These are phyloP conservation scores for Pyricularia grisea DNA, from an alignment of 2,329 filamentous ascomycete species.

Conservation along the genomic window DNA sequence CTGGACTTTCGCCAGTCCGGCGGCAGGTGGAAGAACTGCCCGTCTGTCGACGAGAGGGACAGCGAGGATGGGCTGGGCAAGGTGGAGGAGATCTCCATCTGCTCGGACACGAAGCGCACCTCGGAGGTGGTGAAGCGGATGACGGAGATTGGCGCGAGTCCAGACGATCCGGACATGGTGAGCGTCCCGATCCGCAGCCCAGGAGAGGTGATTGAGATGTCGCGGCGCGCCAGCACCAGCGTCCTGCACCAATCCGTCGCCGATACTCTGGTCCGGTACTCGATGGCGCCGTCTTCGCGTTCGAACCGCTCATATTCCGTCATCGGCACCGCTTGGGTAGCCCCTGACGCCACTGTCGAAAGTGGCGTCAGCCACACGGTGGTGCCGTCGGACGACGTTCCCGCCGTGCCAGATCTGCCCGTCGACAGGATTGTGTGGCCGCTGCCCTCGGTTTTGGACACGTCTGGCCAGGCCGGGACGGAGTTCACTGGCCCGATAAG, in stretches of 20 bases:
- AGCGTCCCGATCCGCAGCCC: slow-evolving; percentile 1
- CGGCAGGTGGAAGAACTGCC: background rate
- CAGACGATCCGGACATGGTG: background rate
- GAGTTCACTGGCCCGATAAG: background rate
- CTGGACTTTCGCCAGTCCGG: background rate
- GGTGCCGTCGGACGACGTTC: background rate
- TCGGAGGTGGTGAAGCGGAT: background rate
- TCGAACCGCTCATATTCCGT: background rate
- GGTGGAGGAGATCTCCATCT: background rate
- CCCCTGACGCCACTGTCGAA: background rate
- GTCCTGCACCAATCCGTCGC: background rate
- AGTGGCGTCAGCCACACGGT: background rate
- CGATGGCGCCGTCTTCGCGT: background rate
- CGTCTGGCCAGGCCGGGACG: background rate
- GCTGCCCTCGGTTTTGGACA: background rate
- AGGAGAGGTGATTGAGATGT: background rate
- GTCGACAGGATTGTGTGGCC: background rate
- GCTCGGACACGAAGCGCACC: background rate
- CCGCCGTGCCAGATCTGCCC: background rate
- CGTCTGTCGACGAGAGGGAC: background rate
- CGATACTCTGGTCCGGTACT: background rate
- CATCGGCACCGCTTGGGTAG: background rate
- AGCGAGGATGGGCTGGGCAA: background rate
- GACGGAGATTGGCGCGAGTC: background rate
- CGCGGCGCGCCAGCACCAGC: background rate